Evolutionary conservation across 2,329 filamentous ascomycete genomes (phyloP).

Genomic region (Aspergillaceae sp.): DNA sequence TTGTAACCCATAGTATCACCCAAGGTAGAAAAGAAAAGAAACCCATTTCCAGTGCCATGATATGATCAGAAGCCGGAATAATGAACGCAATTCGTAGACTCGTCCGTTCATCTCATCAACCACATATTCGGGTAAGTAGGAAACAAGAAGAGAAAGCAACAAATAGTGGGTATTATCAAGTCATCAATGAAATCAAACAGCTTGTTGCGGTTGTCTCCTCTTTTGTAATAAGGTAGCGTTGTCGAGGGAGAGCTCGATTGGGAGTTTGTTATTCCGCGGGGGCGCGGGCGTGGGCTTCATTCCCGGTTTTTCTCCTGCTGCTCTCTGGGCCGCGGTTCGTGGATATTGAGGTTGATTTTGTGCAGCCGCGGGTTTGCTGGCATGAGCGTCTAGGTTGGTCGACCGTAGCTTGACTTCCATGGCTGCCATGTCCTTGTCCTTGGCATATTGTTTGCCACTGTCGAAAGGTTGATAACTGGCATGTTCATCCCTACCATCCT

Average conservation of each 20-base stretch:
- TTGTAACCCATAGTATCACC: not conserved
- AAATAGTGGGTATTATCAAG: not conserved
- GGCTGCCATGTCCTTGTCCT: conserved; percentile 52
- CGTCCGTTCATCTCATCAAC: not conserved
- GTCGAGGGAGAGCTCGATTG: conserved; percentile 86
- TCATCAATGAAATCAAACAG: not conserved
- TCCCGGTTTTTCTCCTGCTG: too few relatives aligned
- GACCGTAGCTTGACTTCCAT: conserved; percentile 84
- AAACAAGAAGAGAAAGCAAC: not conserved
- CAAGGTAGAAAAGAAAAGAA: not conserved
- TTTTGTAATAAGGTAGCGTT: conserved; percentile 83
- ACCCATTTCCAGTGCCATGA: not conserved
- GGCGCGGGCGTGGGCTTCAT: conserved; percentile 30
- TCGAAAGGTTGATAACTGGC: conserved; percentile 40
- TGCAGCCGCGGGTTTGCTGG: conserved; percentile 45
- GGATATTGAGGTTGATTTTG: conserved; percentile 31
- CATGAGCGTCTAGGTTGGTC: conserved; percentile 57
- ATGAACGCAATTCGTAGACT: conserved; percentile 2
- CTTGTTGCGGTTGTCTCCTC: conserved; percentile 39
- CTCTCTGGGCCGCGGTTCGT: conserved; percentile 76
- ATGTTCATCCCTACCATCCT: conserved; percentile 42
- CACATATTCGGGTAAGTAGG: not conserved
- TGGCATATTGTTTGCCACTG: conserved; percentile 51
- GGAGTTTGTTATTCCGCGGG: conserved; percentile 71
- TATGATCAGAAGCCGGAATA: conserved; percentile 5